A percentile compares a stretch with the other conserved stretches of the same genome.
Conservation (phyloP, 805 yeast genomes). For the Saccharomyces kudriavzevii region DNA sequence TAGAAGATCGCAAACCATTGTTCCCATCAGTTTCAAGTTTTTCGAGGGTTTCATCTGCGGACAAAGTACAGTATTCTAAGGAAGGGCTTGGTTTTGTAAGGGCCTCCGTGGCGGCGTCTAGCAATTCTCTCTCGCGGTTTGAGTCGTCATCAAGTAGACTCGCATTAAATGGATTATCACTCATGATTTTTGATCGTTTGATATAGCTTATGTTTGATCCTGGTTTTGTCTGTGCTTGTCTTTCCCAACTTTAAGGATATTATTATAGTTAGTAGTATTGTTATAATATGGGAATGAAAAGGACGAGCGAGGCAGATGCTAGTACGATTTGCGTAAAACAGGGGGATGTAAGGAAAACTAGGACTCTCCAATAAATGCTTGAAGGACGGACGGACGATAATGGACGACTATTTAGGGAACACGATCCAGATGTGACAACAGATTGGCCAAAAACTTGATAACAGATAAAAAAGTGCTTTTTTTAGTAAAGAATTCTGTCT, state of each 20-base stretch:
- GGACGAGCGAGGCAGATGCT: not conserved
- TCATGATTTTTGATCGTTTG: conserved; percentile 12
- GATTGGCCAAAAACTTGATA: not conserved
- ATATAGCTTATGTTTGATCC: not conserved
- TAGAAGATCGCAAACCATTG: conserved; percentile 57
- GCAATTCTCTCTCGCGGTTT: conserved; percentile 7
- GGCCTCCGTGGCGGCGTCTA: conserved; percentile 15
- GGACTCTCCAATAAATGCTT: not conserved
- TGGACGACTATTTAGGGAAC: not conserved
- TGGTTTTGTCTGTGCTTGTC: not conserved
- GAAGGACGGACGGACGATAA: not conserved
- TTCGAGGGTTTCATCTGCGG: conserved; percentile 56
- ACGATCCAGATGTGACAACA: not conserved
- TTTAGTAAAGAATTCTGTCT: not conserved
- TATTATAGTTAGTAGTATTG: not conserved
- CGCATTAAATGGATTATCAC: conserved; percentile 30
- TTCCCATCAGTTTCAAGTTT: conserved; percentile 54
- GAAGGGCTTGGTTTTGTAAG: conserved; percentile 45
- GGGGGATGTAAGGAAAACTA: not conserved
- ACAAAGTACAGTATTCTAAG: conserved; percentile 48
- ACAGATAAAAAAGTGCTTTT: not conserved
- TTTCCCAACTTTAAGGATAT: not conserved
- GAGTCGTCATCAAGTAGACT: conserved; percentile 1
- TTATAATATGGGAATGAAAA: not conserved
- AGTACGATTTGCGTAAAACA: not conserved